These are phyloP conservation scores for Macrolepiota dolichaula DNA, from an alignment of 768 basidiomycete genomes.

Conservation along the genomic window DNA sequence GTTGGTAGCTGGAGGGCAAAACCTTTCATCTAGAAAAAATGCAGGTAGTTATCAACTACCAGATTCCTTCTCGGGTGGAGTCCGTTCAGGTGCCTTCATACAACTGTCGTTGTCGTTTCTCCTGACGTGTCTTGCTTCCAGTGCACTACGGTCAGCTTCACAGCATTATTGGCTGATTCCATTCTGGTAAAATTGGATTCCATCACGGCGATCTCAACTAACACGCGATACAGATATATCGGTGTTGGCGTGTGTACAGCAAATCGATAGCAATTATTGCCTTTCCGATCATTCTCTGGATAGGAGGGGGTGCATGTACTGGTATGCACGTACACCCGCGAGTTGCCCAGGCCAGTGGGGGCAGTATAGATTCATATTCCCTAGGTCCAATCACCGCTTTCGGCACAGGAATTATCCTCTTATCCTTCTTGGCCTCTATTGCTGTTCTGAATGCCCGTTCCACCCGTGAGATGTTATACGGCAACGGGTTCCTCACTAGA, in stretches of 20 bases:
- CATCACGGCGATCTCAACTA: too few relatives aligned
- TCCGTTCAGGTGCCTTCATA: neutral
- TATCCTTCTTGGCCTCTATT: neutral
- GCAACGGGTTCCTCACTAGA: too few relatives aligned
- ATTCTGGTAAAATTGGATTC: neutral
- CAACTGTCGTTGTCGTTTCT: neutral
- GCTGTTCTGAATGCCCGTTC: neutral
- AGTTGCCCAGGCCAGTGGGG: neutral
- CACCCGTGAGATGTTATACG: neutral
- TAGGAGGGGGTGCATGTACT: neutral
- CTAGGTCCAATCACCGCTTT: neutral
- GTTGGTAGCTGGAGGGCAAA: neutral
- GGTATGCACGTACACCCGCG: neutral
- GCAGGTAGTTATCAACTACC: neutral
- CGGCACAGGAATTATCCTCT: neutral
- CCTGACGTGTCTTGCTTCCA: neutral
- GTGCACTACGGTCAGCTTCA: neutral
- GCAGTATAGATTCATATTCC: neutral
- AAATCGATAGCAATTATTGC: neutral
- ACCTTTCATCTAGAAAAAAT: neutral
- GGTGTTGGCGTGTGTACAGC: neutral
- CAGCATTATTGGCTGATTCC: neutral
- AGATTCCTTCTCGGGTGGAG: neutral
- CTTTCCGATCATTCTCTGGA: neutral
- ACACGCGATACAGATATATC: neutral